These are phyloP conservation scores for Sporisorium exsertum DNA, from an alignment of 1,284 basidiomycete genomes.

Conservation along the genomic window DNA sequence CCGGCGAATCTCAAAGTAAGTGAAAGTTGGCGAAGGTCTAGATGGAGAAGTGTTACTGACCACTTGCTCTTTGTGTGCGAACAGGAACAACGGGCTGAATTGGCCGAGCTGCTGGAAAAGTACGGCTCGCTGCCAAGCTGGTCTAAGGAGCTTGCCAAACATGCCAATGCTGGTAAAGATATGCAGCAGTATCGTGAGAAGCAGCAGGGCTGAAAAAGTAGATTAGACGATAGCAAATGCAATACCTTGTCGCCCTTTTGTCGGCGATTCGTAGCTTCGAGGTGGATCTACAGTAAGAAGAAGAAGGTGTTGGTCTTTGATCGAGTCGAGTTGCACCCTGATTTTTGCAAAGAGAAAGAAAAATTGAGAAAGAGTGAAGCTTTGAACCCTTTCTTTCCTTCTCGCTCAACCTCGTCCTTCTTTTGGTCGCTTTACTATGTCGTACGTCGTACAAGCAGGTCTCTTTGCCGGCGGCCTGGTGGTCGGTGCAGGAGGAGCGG, in stretches of 20 bases:
- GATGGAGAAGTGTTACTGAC: background rate
- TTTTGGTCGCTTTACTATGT: slow-evolving; percentile 72
- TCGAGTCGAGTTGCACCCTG: slow-evolving; percentile 22
- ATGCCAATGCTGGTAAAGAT: slow-evolving; percentile 82
- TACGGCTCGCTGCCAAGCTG: slow-evolving; percentile 86
- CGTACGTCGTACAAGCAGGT: slow-evolving; percentile 88
- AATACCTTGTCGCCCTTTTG: background rate
- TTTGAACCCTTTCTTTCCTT: background rate
- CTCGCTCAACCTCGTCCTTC: background rate
- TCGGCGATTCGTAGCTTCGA: background rate
- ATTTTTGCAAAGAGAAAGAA: background rate
- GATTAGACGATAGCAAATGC: background rate
- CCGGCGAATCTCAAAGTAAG: slow-evolving; percentile 72
- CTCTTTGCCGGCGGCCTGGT: slow-evolving; percentile 79
- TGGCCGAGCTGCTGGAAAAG: slow-evolving; percentile 80
- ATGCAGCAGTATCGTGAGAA: slow-evolving; percentile 67
- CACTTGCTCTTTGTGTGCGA: background rate
- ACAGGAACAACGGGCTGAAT: slow-evolving; percentile 84
- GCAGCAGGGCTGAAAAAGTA: background rate
- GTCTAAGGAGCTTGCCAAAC: slow-evolving; percentile 82
- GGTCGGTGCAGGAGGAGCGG: slow-evolving; percentile 76
- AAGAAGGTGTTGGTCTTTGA: slow-evolving; percentile 17
- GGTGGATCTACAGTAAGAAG: too few species aligned
- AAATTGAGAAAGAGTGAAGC: background rate
- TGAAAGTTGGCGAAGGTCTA: background rate